phyloP scores from a whole-genome alignment of 768 basidiomycete genomes.

The Trametes gibbosa region DNA sequence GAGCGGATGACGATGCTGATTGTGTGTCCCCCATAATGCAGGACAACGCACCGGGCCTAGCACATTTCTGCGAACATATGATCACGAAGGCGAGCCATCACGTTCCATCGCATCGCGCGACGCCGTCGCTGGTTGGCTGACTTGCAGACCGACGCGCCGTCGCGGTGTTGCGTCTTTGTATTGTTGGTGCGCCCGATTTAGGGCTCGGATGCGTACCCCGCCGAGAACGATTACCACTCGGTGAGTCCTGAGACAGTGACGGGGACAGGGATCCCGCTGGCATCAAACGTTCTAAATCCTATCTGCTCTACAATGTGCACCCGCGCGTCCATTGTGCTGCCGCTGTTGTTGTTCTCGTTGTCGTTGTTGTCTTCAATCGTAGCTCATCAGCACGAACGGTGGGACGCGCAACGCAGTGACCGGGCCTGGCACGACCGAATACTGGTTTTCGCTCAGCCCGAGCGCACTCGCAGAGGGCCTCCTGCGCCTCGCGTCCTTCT shows the following conservation, averaged over 20 bases:
- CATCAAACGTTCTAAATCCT: background rate
- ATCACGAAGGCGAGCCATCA: slow-evolving; percentile 37
- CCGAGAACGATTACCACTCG: slow-evolving; percentile 47
- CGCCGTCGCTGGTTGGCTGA: too few species aligned
- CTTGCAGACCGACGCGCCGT: too few species aligned
- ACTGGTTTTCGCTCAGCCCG: slow-evolving; percentile 33
- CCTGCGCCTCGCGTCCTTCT: slow-evolving; percentile 45
- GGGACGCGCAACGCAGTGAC: slow-evolving; percentile 55
- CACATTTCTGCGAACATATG: slow-evolving; percentile 52
- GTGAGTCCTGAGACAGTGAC: slow-evolving; percentile 13
- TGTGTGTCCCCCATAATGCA: slow-evolving; percentile 2
- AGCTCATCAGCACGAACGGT: slow-evolving; percentile 37
- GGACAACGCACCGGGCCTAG: slow-evolving; percentile 39
- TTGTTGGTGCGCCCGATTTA: background rate
- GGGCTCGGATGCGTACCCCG: slow-evolving; percentile 36
- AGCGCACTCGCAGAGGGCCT: slow-evolving; percentile 32
- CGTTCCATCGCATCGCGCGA: background rate
- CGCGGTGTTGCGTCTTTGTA: too few species aligned
- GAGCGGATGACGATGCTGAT: background rate
- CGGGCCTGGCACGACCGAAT: slow-evolving; percentile 45
- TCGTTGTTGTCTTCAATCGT: background rate
- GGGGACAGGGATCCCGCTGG: background rate
- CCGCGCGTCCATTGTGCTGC: too few species aligned
- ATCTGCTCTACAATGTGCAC: too few species aligned
- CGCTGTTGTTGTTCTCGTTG: too few species aligned